Evolutionary conservation across 805 yeast genomes (phyloP).

Genomic region (Suhomyces sp.): DNA sequence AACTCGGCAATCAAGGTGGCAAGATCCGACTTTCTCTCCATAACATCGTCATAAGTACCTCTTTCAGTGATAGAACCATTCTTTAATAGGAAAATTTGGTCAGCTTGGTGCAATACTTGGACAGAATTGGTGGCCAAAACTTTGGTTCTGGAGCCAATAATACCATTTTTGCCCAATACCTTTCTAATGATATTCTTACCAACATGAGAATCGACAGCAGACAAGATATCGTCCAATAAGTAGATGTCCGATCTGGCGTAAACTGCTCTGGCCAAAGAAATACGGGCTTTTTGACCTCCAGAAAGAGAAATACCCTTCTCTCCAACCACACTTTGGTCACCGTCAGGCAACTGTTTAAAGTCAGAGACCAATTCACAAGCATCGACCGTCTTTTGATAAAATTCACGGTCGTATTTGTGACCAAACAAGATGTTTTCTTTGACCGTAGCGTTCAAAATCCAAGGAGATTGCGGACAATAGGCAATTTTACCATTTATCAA

Average conservation of each 20-base stretch:
- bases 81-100: constrained; percentile 29
- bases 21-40: constrained; percentile 18
- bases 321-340: constrained; percentile 42
- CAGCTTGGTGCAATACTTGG: constrained; percentile 32
- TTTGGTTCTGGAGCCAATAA: constrained; percentile 32
- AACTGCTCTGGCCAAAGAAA: constrained; percentile 41
- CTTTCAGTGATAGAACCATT: constrained; percentile 30
- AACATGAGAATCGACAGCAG: constrained; percentile 44
- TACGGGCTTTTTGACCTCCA: constrained; percentile 44
- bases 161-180: constrained; percentile 31
- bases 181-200: constrained; percentile 32
- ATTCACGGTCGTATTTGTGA: constrained; percentile 25
- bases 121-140: constrained; percentile 41
- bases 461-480: constrained; percentile 39
- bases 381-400: constrained; percentile 29
- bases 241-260: constrained; percentile 39
- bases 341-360: constrained; percentile 36
- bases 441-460: constrained; percentile 41
- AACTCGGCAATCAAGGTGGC: constrained; percentile 22
- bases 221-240: constrained; percentile 39
- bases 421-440: constrained; percentile 41
- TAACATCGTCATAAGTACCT: constrained; percentile 20
- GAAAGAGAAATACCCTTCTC: constrained; percentile 42
- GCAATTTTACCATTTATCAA: constrained; percentile 34
- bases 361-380: constrained; percentile 39